Conservation (phyloP, 371 early-diverging fungal species). For the Catenaria anguillulae region DNA sequence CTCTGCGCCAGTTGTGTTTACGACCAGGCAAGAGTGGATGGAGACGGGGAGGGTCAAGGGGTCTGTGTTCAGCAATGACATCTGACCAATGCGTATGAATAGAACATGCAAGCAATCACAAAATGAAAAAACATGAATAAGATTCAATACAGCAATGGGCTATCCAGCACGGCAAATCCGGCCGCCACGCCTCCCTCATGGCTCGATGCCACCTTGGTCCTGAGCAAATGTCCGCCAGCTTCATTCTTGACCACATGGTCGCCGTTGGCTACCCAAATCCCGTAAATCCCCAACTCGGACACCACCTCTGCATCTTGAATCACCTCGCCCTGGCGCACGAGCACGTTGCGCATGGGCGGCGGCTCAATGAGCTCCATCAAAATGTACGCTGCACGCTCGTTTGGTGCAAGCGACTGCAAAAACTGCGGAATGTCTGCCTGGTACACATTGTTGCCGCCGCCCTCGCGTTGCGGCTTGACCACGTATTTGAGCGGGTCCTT, state of each 20-base stretch:
- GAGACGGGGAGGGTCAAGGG: no score
- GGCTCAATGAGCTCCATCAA: constrained; percentile 65
- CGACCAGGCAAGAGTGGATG: no score
- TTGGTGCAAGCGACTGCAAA: constrained; percentile 31
- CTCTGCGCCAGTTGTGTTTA: no score
- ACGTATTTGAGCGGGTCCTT: constrained; percentile 51
- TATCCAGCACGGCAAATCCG: constrained; percentile 94
- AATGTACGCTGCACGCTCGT: constrained; percentile 61
- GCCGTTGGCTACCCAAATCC: constrained; percentile 57
- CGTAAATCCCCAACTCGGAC: constrained; percentile 88
- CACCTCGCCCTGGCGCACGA: constrained; percentile 64
- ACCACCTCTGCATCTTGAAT: constrained; percentile 52
- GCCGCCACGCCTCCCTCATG: constrained; percentile 95
- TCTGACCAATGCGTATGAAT: no score
- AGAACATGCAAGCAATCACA: no score
- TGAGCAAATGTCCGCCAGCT: constrained; percentile 72
- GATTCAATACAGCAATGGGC: constrained; percentile 54
- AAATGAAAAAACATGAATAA: neutral
- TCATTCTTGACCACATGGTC: constrained; percentile 54
- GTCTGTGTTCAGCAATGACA: no score
- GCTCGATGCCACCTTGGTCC: constrained; percentile 69
- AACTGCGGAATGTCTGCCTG: constrained; percentile 57
- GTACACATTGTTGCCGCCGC: constrained; percentile 91
- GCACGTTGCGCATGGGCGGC: constrained; percentile 52
- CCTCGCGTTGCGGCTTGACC: constrained; percentile 93